Evolutionary conservation across 2,329 filamentous ascomycete species (phyloP), one percentile per base, ranked within the genome.

Genomic region (Pseudonectria foliicola): DNA sequence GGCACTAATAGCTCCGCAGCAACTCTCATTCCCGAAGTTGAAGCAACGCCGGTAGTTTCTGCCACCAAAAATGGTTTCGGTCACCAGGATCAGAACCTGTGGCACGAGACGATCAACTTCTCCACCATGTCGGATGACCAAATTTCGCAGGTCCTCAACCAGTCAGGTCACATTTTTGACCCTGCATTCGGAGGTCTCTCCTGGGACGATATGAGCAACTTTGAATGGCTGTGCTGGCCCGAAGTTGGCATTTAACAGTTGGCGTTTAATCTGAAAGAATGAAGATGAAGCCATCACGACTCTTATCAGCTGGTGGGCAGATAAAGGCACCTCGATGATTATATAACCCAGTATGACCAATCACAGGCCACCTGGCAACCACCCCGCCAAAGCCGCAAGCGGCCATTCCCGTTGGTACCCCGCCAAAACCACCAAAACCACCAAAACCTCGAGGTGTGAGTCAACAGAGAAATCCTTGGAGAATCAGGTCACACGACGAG

Each of bases 81-180:
- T 13, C 21, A 24, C 11, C 16, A 12, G 14, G 14, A 18, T n/a
- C 29, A 24, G 11, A n/a, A 12, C 5, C 38, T 67, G 7, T 71
- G 68, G 65, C 52, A 65, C 0, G 70, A 75, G 40, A 66, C 73
- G 4, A 48, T 82, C 14, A 75, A 77, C 15, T 80, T 82, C 52
- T 82, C 77, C 3, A 66, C 76, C 23, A 84, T 84, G 80, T 82
- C 79, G 1, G 77, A 81, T 38, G 71, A 80, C 38, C 77, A 84
- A 50, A 79, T 83, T 30, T 68, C 76, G 5, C 76, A 82, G 43
- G 75, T 78, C 4, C 67, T 83, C 18, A 80, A 79, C 48, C 71
- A 75, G 42, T 74, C 77, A 1, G 76, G 72, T 4, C 71, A 76
- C 16, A 70, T 71, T 12, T 73, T 82, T 41, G 72, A 76, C 13